phyloP scores from a whole-genome alignment of 768 basidiomycete genomes.

The Suillus brevipes region DNA sequence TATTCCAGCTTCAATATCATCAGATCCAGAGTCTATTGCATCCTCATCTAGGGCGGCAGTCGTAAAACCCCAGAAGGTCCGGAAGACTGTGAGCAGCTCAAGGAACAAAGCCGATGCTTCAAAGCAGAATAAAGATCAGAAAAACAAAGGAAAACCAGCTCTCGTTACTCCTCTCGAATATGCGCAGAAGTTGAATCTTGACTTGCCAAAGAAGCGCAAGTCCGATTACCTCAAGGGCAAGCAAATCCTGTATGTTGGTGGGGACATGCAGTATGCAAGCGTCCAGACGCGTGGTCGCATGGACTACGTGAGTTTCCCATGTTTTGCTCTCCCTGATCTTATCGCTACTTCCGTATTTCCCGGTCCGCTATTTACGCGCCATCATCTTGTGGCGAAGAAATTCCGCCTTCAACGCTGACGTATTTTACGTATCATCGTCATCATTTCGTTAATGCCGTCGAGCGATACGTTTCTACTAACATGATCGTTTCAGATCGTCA shows the following conservation, averaged over 20 bases:
- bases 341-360: not conserved
- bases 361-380: not conserved
- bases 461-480: not conserved
- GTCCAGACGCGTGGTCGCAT: slow-evolving; percentile 55
- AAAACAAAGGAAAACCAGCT: slow-evolving; percentile 42
- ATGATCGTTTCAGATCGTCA: slow-evolving; percentile 49
- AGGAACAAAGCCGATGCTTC: slow-evolving; percentile 13
- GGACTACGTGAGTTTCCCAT: slow-evolving; percentile 53
- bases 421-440: not conserved
- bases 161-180: slow-evolving; percentile 53
- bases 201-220: slow-evolving; percentile 21
- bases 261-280: slow-evolving; percentile 55
- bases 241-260: slow-evolving; percentile 58
- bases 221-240: slow-evolving; percentile 48
- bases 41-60: not conserved
- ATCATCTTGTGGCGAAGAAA: not conserved
- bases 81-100: slow-evolving; percentile 25
- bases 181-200: slow-evolving; percentile 42
- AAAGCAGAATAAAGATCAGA: slow-evolving; percentile 19
- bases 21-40: slow-evolving; percentile 2
- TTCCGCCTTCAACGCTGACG: slow-evolving; percentile 3
- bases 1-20: not conserved
- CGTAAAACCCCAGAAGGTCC: slow-evolving; percentile 12
- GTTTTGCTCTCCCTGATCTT: slow-evolving; percentile 4
- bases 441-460: not conserved